Base-by-base conservation (phyloP, 306 rosid genomes). In the Phaseolus lunatus region DNA sequence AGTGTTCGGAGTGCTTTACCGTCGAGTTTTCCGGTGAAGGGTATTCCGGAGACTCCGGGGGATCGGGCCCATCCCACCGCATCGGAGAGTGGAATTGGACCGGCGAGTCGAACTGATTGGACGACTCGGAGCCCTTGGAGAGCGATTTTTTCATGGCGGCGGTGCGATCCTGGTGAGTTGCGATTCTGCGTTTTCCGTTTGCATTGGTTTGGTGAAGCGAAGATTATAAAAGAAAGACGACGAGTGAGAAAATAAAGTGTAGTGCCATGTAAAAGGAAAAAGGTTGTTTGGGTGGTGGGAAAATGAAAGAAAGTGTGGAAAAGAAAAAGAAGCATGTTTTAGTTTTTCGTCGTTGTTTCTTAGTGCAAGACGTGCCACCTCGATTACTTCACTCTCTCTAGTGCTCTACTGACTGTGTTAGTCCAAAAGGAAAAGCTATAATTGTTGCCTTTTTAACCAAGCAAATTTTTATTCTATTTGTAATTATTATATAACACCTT, bases 131-230 rank as follows among this genome's bases (percentile, higher is more conserved):
- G 79, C 79, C 84, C 4, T 39, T 78, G 1, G 98, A 93, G 20
- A 73, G 44, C 1, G 98, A 87, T 29, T 90, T 93, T 56, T 84
- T 89, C 97, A 90, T 92, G 73, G 43, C 54, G 64, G 57, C 15
- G 5, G 70, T 5, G 67, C 1, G 8, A 13, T 3, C 48, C 7
- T 3, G 9, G 31, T 48, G 58, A 24, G 58, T 47, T 9, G 65
- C 23, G 79, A 27, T 70, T 58, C 26, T 81, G 33, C 13, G 87
- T 22, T 75, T 80, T 82, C 82, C 63, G 31, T 70, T 82, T 71
- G 16, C 33, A 71, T 70, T 56, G 24, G 12, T 49, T 41, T 47
- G 13, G 69, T 23, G 61, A 29, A 5, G 75, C 19, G 27, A 47
- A 75, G 66, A 67, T 31, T 82, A 81, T 50, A 75, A 78, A 69